Percentiles rank a stretch among this genome's conserved stretches.
Evolutionary conservation across 2,329 filamentous ascomycete genomes (phyloP).

Genomic region (Pestalotiopsis sp.): DNA sequence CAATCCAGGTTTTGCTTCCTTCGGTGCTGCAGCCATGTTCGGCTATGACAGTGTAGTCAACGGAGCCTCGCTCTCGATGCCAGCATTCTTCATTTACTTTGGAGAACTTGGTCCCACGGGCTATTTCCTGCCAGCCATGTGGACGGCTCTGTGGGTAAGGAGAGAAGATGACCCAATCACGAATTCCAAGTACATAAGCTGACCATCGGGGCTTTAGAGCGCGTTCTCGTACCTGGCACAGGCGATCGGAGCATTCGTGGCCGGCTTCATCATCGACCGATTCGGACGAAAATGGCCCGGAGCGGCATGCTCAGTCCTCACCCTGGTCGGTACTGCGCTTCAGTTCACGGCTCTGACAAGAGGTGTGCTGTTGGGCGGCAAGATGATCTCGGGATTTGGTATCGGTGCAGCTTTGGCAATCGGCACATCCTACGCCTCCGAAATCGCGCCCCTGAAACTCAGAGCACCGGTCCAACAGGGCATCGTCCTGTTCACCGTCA

Average conservation of each 20-base stretch:
- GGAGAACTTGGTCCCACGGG: neutral
- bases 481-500: neutral
- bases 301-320: neutral
- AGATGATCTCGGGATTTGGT: neutral
- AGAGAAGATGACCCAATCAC: neutral
- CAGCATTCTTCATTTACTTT: neutral
- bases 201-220: neutral
- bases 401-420: neutral
- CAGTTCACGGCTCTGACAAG: neutral
- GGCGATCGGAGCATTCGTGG: neutral
- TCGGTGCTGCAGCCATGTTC: neutral
- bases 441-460: neutral
- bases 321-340: neutral
- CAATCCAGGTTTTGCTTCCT: neutral
- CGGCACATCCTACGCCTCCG: neutral
- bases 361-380: neutral
- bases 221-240: neutral
- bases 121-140: neutral
- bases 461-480: neutral
- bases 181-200: neutral
- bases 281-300: neutral
- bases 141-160: neutral
- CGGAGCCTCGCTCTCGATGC: neutral
- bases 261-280: neutral
- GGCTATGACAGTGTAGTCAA: neutral